Percentiles rank a stretch among this genome's conserved stretches.
Evolutionary conservation across 148 eudicot species (phyloP).

Genomic region (Chenopodium suecicum): DNA sequence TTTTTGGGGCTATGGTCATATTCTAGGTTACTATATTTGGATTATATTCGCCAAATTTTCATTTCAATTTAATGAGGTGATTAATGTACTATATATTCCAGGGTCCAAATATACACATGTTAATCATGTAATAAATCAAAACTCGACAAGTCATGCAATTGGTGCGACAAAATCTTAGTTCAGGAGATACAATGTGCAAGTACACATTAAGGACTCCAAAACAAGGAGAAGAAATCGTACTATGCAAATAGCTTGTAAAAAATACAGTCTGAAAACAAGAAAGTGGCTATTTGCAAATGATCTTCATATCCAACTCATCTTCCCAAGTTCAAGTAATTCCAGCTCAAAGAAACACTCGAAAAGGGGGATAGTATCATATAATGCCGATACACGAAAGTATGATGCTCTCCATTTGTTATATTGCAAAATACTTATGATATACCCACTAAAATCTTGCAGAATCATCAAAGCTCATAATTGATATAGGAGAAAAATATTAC

Average conservation of each 20-base stretch:
- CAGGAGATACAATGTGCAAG: no score
- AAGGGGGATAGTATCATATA: not conserved
- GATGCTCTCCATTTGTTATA: not conserved
- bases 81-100: not conserved
- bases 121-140: not conserved
- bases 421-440: not conserved
- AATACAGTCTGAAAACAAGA: slow-evolving; percentile 1
- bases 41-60: not conserved
- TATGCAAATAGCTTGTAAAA: not conserved
- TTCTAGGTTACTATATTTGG: no score
- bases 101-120: not conserved
- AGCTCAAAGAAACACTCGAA: not conserved
- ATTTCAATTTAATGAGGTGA: no score
- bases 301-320: not conserved
- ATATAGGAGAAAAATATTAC: not conserved
- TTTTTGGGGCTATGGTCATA: no score
- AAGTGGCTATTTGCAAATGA: not conserved
- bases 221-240: not conserved
- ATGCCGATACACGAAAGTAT: not conserved
- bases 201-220: not conserved
- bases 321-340: not conserved
- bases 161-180: no score
- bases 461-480: not conserved
- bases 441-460: slow-evolving; percentile 4
- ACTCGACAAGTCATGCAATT: not conserved